Base-by-base conservation (phyloP, 768 basidiomycete species). In the Termitomyces sp. region DNA sequence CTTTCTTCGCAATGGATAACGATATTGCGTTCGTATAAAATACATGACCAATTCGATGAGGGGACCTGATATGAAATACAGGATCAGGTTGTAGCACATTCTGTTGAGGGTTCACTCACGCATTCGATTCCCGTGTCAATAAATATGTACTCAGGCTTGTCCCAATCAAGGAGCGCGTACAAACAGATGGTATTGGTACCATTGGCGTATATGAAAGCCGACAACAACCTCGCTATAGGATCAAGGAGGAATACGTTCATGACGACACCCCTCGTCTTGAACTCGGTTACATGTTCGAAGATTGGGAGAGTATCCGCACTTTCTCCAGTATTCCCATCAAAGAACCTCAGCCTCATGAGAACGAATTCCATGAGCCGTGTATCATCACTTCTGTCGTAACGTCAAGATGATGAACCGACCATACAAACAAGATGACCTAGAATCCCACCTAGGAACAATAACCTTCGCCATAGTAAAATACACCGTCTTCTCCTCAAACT, bases 231-330 rank as follows among this genome's bases (percentile, higher is more conserved):
- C 44, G 76, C 74, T 4, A 79, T 74, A 0, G 86, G 85, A 62
- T 89, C 87, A 28, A 89, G 76, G 23, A 89, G 73, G 64, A 89
- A 89, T 25, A 89, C 82, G 61, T 88, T 88, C 85, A 89, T 88
- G 12, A 89, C 86, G 12, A 84, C 79, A 3, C 87, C 87, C 0
- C 76, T 74, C 0, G 83, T 86, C 59, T 78, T 78, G 63, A 88
- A 89, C 11, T 78, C 74, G 17, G 84, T 80, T n/a, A 87, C 76
- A 48, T 75, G 77, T 10, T 77, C 79, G 63, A 88, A 88, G 1
- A 71, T 55, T 1, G 87, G 86, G 21, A 72, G 69, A 5, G 64
- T 58, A 19, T 54, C 55, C 3, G 72, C 68, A 52, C 67, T 71
- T 53, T 70, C 72, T 5, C 76, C 77, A n/a, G 75, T 71, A 12